Evolutionary conservation across 2,329 filamentous ascomycete species (phyloP).

Genomic region (Sporothrix luriei): DNA sequence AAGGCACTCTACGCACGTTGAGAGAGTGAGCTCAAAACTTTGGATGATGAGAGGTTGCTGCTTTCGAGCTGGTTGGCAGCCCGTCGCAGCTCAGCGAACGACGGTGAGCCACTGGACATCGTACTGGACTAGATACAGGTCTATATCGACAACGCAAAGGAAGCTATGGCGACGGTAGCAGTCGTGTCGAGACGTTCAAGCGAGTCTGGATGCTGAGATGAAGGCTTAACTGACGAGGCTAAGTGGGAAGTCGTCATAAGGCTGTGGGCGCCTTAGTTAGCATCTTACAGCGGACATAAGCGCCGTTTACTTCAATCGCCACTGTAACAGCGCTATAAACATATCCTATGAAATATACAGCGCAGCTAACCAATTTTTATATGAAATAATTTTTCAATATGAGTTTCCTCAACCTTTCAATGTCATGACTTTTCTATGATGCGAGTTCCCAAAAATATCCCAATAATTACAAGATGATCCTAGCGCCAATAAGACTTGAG

Average conservation of each 20-base stretch:
- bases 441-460: neutral
- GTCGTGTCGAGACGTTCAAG: no score
- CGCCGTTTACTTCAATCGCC: neutral
- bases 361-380: neutral
- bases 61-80: slow-evolving; percentile 21
- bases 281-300: slow-evolving; percentile 16
- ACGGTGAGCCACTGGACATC: slow-evolving; percentile 10
- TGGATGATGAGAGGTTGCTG: neutral
- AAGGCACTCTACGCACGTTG: neutral
- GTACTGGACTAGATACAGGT: no score
- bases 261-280: neutral
- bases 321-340: neutral
- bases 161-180: neutral
- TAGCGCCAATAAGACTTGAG: neutral
- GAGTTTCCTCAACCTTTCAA: neutral
- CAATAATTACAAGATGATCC: slow-evolving; percentile 15
- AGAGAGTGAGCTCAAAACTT: neutral
- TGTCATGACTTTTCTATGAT: neutral
- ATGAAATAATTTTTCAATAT: neutral
- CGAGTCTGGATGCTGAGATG: neutral
- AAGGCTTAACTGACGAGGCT: neutral
- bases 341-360: neutral
- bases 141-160: neutral
- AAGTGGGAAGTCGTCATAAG: neutral
- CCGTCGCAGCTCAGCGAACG: slow-evolving; percentile 28